Percentiles rank a stretch among this genome's conserved stretches.
Conservation (phyloP, 768 basidiomycete species). For the Cubamyces lactineus region DNA sequence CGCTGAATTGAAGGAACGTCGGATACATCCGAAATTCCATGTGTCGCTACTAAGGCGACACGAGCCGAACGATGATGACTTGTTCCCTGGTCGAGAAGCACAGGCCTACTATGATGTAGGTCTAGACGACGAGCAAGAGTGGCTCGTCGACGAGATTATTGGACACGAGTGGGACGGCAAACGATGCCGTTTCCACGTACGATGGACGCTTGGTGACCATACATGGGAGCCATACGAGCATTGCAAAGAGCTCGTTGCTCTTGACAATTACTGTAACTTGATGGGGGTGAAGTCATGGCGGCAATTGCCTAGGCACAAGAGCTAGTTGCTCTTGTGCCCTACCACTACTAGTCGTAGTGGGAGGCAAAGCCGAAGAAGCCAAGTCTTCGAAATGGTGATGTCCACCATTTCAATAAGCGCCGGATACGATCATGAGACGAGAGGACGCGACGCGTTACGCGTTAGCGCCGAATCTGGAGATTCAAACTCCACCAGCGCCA, state of each 20-base stretch:
- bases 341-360: background rate
- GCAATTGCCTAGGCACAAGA: background rate
- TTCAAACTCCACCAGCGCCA: no score
- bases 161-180: no score
- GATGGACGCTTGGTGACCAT: constrained; percentile 22
- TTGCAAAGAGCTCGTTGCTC: constrained; percentile 19
- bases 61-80: constrained; percentile 34
- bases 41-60: constrained; percentile 34
- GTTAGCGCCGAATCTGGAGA: no score
- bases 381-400: background rate
- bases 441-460: no score
- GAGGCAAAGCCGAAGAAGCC: background rate
- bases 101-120: no score
- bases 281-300: background rate
- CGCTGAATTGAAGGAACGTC: constrained; percentile 26
- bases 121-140: no score
- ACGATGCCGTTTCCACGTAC: no score
- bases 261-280: constrained; percentile 21
- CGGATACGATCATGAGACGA: no score
- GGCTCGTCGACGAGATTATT: no score
- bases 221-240: constrained; percentile 22
- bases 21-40: constrained; percentile 43
- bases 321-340: no score
- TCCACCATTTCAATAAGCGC: background rate
- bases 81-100: constrained; percentile 39